A percentile compares a stretch with the other conserved stretches of the same genome.
These are phyloP conservation scores for Globisporangium cylindrosporum DNA, from an alignment of 352 stramenopile species.

Conservation along the genomic window DNA sequence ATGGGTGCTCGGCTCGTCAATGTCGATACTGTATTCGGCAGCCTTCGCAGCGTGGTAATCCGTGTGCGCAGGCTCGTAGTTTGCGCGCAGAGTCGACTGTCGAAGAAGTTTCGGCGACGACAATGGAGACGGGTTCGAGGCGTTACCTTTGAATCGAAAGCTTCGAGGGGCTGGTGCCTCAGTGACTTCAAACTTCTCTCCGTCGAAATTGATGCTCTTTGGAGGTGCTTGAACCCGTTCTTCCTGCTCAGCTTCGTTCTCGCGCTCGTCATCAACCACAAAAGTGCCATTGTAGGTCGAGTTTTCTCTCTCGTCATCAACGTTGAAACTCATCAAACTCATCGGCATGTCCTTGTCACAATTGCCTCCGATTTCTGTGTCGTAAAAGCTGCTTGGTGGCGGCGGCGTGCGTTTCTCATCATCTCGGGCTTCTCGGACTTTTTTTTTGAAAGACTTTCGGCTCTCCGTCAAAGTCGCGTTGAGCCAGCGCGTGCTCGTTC, in stretches of 20 bases:
- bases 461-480: conserved; percentile 66
- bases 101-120: conserved; percentile 36
- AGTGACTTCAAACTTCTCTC: conserved; percentile 45
- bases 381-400: not conserved
- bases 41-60: conserved; percentile 77
- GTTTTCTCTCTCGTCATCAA: conserved; percentile 45
- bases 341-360: conserved; percentile 3
- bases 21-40: conserved; percentile 62
- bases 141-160: conserved; percentile 64
- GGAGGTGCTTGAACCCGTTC: conserved; percentile 32
- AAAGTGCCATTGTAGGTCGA: conserved; percentile 52
- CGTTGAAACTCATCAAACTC: conserved; percentile 41
- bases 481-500: conserved; percentile 53
- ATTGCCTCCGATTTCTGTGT: conserved; percentile 1
- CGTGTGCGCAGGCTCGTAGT: conserved; percentile 60
- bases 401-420: conserved; percentile 1
- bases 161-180: conserved; percentile 51
- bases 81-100: conserved; percentile 59
- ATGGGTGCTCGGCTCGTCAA: conserved; percentile 24
- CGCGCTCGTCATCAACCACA: conserved; percentile 44
- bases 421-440: conserved; percentile 12
- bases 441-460: conserved; percentile 17
- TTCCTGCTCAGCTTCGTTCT: conserved; percentile 20
- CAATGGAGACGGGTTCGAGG: conserved; percentile 31
- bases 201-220: conserved; percentile 72